These are phyloP conservation scores for Penicillium sp. DNA, from an alignment of 2,329 filamentous ascomycete species.

Conservation along the genomic window DNA sequence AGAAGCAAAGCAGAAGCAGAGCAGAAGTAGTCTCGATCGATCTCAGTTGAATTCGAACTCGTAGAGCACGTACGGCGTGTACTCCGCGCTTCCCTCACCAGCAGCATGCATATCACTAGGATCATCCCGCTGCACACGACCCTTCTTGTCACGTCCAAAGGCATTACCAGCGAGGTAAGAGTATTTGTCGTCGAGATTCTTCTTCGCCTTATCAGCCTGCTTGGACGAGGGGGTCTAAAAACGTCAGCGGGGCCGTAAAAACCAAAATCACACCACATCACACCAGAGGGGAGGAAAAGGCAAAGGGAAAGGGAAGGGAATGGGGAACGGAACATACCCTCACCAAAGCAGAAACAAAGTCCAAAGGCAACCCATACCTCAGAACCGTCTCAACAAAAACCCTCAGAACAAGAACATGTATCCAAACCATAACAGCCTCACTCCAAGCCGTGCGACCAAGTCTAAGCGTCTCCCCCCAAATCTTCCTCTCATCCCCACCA, in stretches of 20 bases:
- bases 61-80: conserved; percentile 97
- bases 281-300: not conserved
- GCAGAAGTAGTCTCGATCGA: not conserved
- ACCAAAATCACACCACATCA: not conserved
- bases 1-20: not conserved
- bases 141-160: conserved; percentile 91
- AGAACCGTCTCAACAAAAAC: conserved; percentile 99
- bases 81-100: conserved; percentile 72
- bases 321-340: conserved; percentile 65
- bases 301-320: not conserved
- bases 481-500: conserved; percentile 81
- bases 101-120: conserved; percentile 83
- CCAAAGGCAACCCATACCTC: conserved; percentile 87
- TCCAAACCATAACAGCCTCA: conserved; percentile 94
- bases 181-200: conserved; percentile 80
- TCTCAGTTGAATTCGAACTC: conserved; percentile 76
- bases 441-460: conserved; percentile 91
- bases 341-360: conserved; percentile 83
- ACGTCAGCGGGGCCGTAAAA: conserved; percentile 11
- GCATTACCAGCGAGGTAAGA: conserved; percentile 94
- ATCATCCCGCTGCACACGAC: conserved; percentile 88
- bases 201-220: conserved; percentile 75
- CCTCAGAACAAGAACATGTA: conserved; percentile 85
- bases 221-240: conserved; percentile 75
- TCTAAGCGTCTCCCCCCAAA: conserved; percentile 89